These are phyloP conservation scores for Beta vulgaris DNA, from an alignment of 148 eudicot genomes.

Conservation along the genomic window DNA sequence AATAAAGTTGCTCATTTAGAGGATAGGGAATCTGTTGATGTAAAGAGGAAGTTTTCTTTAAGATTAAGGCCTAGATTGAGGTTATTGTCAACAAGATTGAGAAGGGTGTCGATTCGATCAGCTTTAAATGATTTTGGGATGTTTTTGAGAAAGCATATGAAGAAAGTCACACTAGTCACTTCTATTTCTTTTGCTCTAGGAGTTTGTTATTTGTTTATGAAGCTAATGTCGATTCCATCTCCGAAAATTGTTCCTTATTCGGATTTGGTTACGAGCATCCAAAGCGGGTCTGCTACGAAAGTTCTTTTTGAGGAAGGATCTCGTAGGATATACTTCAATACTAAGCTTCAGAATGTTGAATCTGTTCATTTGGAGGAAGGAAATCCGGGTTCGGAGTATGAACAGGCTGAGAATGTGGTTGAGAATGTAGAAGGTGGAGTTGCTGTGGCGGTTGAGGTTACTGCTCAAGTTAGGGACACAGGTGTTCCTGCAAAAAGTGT, in stretches of 20 bases:
- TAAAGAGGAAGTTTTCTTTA: constrained; percentile 51
- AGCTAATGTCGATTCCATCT: constrained; percentile 55
- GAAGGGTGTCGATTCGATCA: constrained; percentile 42
- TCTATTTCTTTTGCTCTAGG: constrained; percentile 59
- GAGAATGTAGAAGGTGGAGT: constrained; percentile 31
- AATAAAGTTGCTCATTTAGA: constrained; percentile 35
- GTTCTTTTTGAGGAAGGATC: constrained; percentile 94
- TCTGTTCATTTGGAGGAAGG: constrained; percentile 31
- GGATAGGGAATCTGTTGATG: constrained; percentile 30
- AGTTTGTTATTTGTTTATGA: constrained; percentile 66
- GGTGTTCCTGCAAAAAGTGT: constrained; percentile 31
- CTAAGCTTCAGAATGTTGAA: constrained; percentile 29
- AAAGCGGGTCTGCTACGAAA: constrained; percentile 57
- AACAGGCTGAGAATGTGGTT: constrained; percentile 28
- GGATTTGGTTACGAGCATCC: constrained; percentile 63
- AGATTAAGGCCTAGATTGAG: constrained; percentile 66
- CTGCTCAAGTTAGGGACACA: constrained; percentile 8
- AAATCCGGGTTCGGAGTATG: constrained; percentile 12
- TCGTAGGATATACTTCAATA: constrained; percentile 71
- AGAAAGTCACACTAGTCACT: constrained; percentile 44
- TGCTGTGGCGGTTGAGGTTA: constrained; percentile 17
- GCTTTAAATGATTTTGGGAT: constrained; percentile 53
- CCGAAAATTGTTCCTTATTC: constrained; percentile 86
- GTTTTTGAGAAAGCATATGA: constrained; percentile 67
- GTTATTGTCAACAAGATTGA: constrained; percentile 51